Evolutionary conservation across 257 asterid genomes (phyloP).

Genomic region (Jasminum sambac): DNA sequence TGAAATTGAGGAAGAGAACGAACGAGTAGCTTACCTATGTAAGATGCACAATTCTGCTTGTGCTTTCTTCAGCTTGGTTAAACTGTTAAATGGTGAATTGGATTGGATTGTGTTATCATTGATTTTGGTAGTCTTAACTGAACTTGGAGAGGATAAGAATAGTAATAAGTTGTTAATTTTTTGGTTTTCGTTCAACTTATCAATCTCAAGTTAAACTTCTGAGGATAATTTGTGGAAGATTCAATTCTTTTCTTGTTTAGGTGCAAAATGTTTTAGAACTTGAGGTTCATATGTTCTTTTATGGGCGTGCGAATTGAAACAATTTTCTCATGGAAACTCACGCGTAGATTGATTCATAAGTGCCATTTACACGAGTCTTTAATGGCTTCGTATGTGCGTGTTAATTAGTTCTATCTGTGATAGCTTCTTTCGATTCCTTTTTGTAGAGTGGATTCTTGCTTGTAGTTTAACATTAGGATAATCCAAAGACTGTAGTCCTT

Average conservation of each 20-base stretch:
- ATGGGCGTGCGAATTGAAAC: neutral
- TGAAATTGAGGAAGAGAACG: slow-evolving; percentile 66
- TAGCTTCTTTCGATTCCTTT: neutral
- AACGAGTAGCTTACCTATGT: slow-evolving; percentile 82
- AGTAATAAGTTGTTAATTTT: slow-evolving; percentile 11
- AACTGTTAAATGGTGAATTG: too few relatives aligned
- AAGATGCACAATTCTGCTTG: slow-evolving; percentile 24
- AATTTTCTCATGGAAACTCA: neutral
- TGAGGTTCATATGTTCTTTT: neutral
- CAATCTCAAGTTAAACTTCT: slow-evolving; percentile 9
- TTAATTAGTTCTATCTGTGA: too few relatives aligned
- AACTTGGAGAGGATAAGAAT: slow-evolving; percentile 15
- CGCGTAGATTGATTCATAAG: neutral
- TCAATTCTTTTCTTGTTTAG: slow-evolving; percentile 7
- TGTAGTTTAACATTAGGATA: too few relatives aligned
- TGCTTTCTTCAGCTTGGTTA: neutral
- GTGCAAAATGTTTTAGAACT: slow-evolving; percentile 1
- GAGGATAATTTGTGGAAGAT: slow-evolving; percentile 13
- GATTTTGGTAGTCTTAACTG: neutral
- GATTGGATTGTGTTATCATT: neutral
- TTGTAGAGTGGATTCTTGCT: neutral
- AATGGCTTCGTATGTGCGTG: too few relatives aligned
- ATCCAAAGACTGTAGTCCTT: too few relatives aligned
- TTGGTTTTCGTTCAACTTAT: neutral
- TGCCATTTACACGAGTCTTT: too few relatives aligned